Base-by-base conservation (phyloP, 192 early-diverging fungal genomes). In the Entomortierella chlamydospora region DNA sequence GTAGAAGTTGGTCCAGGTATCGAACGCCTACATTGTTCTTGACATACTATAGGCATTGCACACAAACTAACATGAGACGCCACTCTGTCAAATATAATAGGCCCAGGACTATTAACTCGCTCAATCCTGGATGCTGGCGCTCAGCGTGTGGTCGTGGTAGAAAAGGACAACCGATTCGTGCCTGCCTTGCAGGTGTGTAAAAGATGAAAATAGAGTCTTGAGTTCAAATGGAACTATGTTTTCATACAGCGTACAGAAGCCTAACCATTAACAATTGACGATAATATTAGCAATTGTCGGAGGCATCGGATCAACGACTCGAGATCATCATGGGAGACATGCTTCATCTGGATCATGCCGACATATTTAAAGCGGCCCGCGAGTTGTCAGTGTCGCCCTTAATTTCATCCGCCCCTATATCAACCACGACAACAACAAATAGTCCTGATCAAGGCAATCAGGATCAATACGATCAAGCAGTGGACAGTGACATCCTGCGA, bases 1-100 rank as follows among this genome's bases (percentile, higher is more conserved):
- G 85, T 95, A 18, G 93, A 95, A 68, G 92, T 95, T 23, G 93
- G 93, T 0, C 91, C 93, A 31, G 93, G 86, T 87, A 70, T 47
- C 2, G 39, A 33, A 55, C 54, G 12, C 23, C 23, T 8, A 17
- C 28, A 25, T 39, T 69, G 15, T 15, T 59, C 17, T 41, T 42
- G 54, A 49, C 11, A 34, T 54, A 22, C 23, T 9, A 15, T 41
- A 17, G 23, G 33, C 13, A 28, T 33, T 29, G 13, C 39, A 41
- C 39, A 41, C 39, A 41, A 6, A 41, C 39, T 9, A 41, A 6
- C 7, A 41, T 13, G 6, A 41, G 6, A 6, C 39, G 13, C 39
- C 6, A 41, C 4, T 20, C 15, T 20, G 20, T 20, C 41, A 34
- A 30, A 33, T 33, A 54, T 6, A 34, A 39, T 58, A 87, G 87